Evolutionary conservation across 257 asterid species (phyloP).

Genomic region (Solanum appendiculatum): DNA sequence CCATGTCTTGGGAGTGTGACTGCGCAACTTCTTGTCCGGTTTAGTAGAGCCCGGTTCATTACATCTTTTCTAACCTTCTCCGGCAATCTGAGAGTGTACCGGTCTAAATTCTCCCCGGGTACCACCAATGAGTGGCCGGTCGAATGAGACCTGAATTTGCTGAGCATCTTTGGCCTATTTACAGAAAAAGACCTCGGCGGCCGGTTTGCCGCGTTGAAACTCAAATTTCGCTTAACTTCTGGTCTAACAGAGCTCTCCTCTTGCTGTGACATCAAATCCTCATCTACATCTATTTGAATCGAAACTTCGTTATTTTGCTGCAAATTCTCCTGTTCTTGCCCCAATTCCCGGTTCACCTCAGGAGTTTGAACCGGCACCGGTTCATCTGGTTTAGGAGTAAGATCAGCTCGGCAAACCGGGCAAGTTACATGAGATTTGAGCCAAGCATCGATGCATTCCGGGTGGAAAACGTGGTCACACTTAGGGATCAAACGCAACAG

Average conservation of each 20-base stretch:
- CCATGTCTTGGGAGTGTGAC: slow-evolving; percentile 25
- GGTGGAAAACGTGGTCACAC: slow-evolving; percentile 93
- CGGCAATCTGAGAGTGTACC: slow-evolving; percentile 65
- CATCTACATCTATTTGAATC: slow-evolving; percentile 25
- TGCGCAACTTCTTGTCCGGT: slow-evolving; percentile 39
- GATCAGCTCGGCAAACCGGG: slow-evolving; percentile 84
- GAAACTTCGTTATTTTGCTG: slow-evolving; percentile 21
- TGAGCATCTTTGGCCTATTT: slow-evolving; percentile 12
- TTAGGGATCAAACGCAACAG: slow-evolving; percentile 73
- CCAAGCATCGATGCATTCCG: slow-evolving; percentile 90
- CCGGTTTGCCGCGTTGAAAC: slow-evolving; percentile 18
- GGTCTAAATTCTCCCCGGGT: slow-evolving; percentile 58
- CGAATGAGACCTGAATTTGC: slow-evolving; percentile 71
- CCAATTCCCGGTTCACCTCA: not conserved
- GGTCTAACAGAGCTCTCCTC: not conserved
- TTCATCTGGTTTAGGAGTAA: slow-evolving; percentile 25
- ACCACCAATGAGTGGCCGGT: slow-evolving; percentile 81
- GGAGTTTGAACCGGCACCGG: slow-evolving; percentile 9
- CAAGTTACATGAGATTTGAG: slow-evolving; percentile 78
- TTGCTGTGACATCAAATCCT: not conserved
- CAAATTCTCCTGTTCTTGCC: not conserved
- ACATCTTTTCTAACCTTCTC: slow-evolving; percentile 55
- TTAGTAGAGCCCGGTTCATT: slow-evolving; percentile 50
- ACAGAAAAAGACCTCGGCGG: slow-evolving; percentile 42
- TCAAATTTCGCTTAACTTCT: slow-evolving; percentile 16